Evolutionary conservation across 1,284 basidiomycete species (phyloP).

Genomic region (Ceratobasidium sp.): DNA sequence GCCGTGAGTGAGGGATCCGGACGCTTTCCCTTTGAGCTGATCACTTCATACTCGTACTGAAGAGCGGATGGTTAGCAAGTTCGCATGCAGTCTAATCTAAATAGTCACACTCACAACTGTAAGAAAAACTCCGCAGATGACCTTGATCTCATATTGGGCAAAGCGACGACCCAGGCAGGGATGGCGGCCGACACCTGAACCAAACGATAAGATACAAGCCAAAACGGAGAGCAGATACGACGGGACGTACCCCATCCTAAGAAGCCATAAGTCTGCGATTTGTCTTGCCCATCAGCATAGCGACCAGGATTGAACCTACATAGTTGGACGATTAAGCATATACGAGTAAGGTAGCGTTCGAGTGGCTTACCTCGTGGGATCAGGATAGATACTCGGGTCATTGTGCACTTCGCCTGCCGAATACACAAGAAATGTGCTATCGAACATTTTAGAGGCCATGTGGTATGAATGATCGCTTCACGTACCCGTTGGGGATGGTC

Average conservation of each 20-base stretch:
- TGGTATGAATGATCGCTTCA: no score
- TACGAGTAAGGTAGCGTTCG: neutral
- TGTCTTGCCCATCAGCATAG: slow-evolving; percentile 19
- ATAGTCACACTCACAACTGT: slow-evolving; percentile 1
- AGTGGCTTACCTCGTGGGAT: slow-evolving; percentile 10
- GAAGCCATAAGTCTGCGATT: slow-evolving; percentile 26
- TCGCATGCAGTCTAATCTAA: no score
- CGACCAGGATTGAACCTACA: slow-evolving; percentile 29
- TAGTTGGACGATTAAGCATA: neutral
- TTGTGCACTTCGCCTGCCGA: slow-evolving; percentile 23
- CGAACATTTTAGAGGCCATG: neutral
- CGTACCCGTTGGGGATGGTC: slow-evolving; percentile 24
- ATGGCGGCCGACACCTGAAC: slow-evolving; percentile 26
- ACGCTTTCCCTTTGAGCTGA: slow-evolving; percentile 1
- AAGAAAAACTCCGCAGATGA: slow-evolving; percentile 14
- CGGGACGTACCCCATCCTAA: slow-evolving; percentile 26
- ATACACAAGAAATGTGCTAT: slow-evolving; percentile 25
- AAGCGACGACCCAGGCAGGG: slow-evolving; percentile 26
- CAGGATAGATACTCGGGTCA: slow-evolving; percentile 28
- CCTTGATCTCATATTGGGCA: slow-evolving; percentile 39
- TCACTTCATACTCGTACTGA: slow-evolving; percentile 19
- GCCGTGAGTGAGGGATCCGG: slow-evolving; percentile 15
- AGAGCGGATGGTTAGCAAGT: neutral
- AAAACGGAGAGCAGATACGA: neutral
- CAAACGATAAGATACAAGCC: no score